Evolutionary conservation across 371 early-diverging fungal species (phyloP).

Genomic region (Fennellomyces sp.): DNA sequence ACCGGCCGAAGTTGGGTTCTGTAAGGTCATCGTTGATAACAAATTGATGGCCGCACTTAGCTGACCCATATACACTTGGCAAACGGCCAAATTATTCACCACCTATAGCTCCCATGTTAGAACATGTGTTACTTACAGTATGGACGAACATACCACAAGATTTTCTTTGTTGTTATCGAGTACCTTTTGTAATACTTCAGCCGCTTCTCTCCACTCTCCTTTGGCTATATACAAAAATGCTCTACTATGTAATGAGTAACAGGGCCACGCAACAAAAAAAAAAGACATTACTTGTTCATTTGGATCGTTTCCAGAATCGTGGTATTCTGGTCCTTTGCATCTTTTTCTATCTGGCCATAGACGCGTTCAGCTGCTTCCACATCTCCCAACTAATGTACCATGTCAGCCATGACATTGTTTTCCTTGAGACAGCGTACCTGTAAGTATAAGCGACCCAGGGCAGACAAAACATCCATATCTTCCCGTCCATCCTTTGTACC

Average conservation of each 20-base stretch:
- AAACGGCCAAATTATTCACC: slow-evolving; percentile 60
- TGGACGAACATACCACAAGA: slow-evolving; percentile 31
- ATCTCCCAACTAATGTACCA: slow-evolving; percentile 42
- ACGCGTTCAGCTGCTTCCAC: slow-evolving; percentile 40
- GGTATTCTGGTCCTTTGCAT: slow-evolving; percentile 16
- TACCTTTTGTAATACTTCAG: slow-evolving; percentile 45
- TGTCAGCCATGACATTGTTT: background rate
- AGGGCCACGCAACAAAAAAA: too few relatives aligned
- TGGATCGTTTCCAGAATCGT: slow-evolving; percentile 39
- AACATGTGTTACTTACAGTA: background rate
- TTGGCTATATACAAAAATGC: slow-evolving; percentile 53
- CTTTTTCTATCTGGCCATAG: slow-evolving; percentile 39
- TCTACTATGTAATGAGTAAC: too few relatives aligned
- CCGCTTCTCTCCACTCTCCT: slow-evolving; percentile 58
- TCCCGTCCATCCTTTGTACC: slow-evolving; percentile 8
- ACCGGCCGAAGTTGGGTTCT: slow-evolving; percentile 51
- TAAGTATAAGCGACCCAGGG: slow-evolving; percentile 59
- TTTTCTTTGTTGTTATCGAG: slow-evolving; percentile 53
- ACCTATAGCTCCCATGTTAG: slow-evolving; percentile 25
- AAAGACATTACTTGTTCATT: slow-evolving; percentile 41
- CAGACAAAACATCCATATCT: slow-evolving; percentile 52
- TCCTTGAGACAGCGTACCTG: slow-evolving; percentile 31
- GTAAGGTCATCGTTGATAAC: slow-evolving; percentile 25
- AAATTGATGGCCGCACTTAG: slow-evolving; percentile 38
- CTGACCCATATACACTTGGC: slow-evolving; percentile 60